A percentile compares a stretch with the other conserved stretches of the same genome.
Evolutionary conservation across 176 grass and related monocot species (phyloP).

Genomic region (Juncus inflexus): DNA sequence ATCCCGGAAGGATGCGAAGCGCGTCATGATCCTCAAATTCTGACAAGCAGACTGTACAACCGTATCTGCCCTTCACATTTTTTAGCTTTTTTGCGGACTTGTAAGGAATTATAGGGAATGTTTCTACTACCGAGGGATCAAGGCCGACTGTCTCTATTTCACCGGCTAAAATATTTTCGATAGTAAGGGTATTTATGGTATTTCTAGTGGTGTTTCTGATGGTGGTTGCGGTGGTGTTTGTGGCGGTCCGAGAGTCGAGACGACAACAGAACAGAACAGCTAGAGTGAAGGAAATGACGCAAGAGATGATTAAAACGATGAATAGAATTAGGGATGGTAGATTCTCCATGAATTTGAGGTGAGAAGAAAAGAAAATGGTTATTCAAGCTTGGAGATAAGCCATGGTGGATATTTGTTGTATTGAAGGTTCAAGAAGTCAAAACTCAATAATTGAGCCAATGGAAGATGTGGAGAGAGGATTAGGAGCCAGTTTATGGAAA

Average conservation of each 20-base stretch:
- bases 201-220: not conserved
- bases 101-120: constrained; percentile 1
- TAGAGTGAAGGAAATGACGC: not conserved
- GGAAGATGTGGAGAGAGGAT: too few relatives aligned
- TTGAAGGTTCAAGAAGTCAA: too few relatives aligned
- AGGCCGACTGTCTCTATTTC: not conserved
- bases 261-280: constrained; percentile 8
- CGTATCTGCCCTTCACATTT: constrained; percentile 41
- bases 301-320: not conserved
- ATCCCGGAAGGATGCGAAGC: constrained; percentile 51
- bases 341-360: constrained; percentile 14
- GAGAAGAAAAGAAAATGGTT: not conserved
- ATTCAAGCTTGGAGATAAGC: not conserved
- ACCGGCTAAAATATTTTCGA: constrained; percentile 1
- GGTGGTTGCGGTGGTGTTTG: not conserved
- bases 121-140: constrained; percentile 4
- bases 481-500: too few relatives aligned
- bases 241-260: not conserved
- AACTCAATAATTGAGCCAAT: too few relatives aligned
- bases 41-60: constrained; percentile 56
- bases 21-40: constrained; percentile 50
- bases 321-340: constrained; percentile 13
- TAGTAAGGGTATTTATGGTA: not conserved
- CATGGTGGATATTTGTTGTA: not conserved
- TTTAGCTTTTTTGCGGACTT: not conserved